Percentiles rank a stretch among this genome's conserved stretches.
Evolutionary conservation across 768 basidiomycete species (phyloP).

Genomic region (Cytidiella melzeri): DNA sequence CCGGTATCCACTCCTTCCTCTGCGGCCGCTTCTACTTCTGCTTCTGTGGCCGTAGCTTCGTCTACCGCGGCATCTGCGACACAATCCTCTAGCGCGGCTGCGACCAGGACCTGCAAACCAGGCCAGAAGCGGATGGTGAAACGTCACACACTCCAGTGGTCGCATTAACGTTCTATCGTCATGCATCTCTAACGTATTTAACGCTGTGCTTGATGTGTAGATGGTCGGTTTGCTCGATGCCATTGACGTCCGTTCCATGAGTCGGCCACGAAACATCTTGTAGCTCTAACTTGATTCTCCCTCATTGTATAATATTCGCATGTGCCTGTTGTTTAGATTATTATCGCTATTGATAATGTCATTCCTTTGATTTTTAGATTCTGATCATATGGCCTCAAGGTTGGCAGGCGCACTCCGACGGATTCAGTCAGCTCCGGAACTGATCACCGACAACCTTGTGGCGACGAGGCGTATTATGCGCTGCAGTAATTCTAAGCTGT

Average conservation of each 20-base stretch:
- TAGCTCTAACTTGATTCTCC: background rate
- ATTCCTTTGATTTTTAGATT: no score
- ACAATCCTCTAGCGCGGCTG: no score
- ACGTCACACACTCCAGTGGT: background rate
- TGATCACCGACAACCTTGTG: no score
- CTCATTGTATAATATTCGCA: background rate
- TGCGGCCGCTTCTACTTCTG: background rate
- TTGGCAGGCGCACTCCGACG: no score
- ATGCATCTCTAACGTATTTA: background rate
- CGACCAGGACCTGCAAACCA: background rate
- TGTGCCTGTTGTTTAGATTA: background rate
- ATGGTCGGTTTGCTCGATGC: background rate
- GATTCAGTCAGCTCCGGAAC: no score
- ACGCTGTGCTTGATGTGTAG: background rate
- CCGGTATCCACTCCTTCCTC: background rate
- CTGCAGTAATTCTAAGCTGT: no score
- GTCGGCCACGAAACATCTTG: background rate
- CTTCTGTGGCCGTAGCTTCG: background rate
- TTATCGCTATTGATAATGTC: background rate
- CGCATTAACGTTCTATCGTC: background rate
- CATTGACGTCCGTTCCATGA: background rate
- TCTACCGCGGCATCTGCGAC: background rate
- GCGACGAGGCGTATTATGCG: no score
- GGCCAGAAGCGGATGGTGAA: slow-evolving; percentile 1
- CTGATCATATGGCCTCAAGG: no score